phyloP scores from a whole-genome alignment of 2,329 filamentous ascomycete genomes.

The Epichloe brachyelytri region DNA sequence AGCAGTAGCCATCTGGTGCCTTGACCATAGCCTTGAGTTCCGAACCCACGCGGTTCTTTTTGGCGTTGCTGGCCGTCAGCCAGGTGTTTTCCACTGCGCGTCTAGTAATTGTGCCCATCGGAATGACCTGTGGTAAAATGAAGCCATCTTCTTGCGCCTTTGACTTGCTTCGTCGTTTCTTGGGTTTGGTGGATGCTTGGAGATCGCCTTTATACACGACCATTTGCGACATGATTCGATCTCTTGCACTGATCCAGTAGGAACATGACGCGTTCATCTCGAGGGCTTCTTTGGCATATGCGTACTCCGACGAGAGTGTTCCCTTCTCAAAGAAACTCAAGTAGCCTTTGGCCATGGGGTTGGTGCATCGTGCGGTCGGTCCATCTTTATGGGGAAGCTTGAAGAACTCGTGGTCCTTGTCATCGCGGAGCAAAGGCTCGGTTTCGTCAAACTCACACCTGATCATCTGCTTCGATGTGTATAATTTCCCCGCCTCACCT shows the following conservation, averaged over 20 bases:
- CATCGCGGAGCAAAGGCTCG: slow-evolving; percentile 50
- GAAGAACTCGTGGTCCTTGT: slow-evolving; percentile 59
- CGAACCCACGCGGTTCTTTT: slow-evolving; percentile 88
- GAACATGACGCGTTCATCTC: slow-evolving; percentile 99
- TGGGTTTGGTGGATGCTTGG: slow-evolving; percentile 1
- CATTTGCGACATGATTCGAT: slow-evolving; percentile 89
- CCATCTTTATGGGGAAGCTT: slow-evolving; percentile 97
- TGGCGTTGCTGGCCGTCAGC: slow-evolving; percentile 95
- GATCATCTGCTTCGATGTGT: slow-evolving; percentile 57
- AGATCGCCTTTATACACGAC: slow-evolving; percentile 71
- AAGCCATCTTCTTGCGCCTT: slow-evolving; percentile 42
- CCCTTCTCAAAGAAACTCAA: slow-evolving; percentile 83
- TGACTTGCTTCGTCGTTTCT: slow-evolving; percentile 7
- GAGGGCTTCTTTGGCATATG: slow-evolving; percentile 84
- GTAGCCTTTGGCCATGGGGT: slow-evolving; percentile 84
- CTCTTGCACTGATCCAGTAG: slow-evolving; percentile 95
- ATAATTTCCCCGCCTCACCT: slow-evolving; percentile 43
- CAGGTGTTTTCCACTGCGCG: slow-evolving; percentile 95
- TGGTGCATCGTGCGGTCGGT: slow-evolving; percentile 68
- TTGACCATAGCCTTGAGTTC: slow-evolving; percentile 95
- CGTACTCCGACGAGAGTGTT: slow-evolving; percentile 71
- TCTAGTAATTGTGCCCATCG: slow-evolving; percentile 94
- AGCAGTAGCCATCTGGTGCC: slow-evolving; percentile 79
- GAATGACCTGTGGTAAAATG: slow-evolving; percentile 89
- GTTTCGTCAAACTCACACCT: slow-evolving; percentile 71